Percentiles rank a stretch among this genome's conserved stretches.
Evolutionary conservation across 2,329 filamentous ascomycete species (phyloP).

Genomic region (Rhexocercosporidium sp.): DNA sequence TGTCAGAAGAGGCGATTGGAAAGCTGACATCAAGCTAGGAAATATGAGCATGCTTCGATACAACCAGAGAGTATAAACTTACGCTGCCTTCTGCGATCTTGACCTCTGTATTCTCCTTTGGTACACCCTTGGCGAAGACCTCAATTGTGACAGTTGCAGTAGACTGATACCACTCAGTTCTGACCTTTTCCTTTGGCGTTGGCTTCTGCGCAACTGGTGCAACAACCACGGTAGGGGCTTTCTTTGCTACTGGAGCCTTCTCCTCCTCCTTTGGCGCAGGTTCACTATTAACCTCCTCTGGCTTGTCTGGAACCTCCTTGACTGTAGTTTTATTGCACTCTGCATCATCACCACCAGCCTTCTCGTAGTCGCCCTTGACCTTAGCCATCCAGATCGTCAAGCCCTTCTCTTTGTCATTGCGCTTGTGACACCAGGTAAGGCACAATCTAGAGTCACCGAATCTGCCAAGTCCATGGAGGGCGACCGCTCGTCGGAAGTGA

Average conservation of each 20-base stretch:
- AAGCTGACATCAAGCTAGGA: constrained; percentile 61
- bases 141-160: constrained; percentile 64
- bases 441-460: constrained; percentile 79
- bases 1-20: constrained; percentile 53
- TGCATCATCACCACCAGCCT: constrained; percentile 53
- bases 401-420: constrained; percentile 57
- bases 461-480: constrained; percentile 70
- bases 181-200: constrained; percentile 62
- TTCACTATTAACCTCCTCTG: constrained; percentile 43
- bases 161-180: constrained; percentile 73
- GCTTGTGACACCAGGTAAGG: constrained; percentile 61
- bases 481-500: constrained; percentile 79
- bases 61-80: constrained; percentile 27
- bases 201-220: constrained; percentile 24
- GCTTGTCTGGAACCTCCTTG: constrained; percentile 57
- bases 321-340: constrained; percentile 51
- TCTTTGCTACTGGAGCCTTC: constrained; percentile 10
- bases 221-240: constrained; percentile 12
- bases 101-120: constrained; percentile 58
- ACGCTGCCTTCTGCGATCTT: constrained; percentile 44
- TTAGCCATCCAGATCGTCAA: constrained; percentile 64
- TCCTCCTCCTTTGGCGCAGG: constrained; percentile 12
- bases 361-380: constrained; percentile 55
- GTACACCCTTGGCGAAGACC: constrained; percentile 68
- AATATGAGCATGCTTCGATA: constrained; percentile 21